Evolutionary conservation across 176 grass and related monocot genomes (phyloP), one percentile per base, ranked within the genome.

Genomic region (Metroxylon sagu): DNA sequence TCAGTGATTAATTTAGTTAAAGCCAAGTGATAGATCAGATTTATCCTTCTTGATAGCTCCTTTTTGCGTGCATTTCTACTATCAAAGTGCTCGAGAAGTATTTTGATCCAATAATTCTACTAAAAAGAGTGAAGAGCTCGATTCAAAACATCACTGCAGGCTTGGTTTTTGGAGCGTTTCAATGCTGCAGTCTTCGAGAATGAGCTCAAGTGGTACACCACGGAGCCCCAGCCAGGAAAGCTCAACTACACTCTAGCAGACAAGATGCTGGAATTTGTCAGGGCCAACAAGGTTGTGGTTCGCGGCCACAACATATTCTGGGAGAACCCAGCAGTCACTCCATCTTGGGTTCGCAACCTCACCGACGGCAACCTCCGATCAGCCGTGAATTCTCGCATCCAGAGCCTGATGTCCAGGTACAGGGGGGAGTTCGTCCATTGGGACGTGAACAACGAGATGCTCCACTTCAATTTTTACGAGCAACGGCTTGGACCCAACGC

Each of bases 371-470:
- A 73, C 66, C 80, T 95, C 19, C 72, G 52, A 4, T 76, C 61
- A 21, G 90, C 90, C 0, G 90, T 95, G 3, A 64, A 74, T 0
- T 35, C 77, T 0, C 90, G 90, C 19, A 84, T 95, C 59, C 61
- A 56, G 62, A 95, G 90, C 77, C 77, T 95, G 15, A 50, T 91
- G 14, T 79, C 74, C 3, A 79, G 84, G 70, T 73, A 63, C 30
- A 21, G 25, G 29, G 92, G 92, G 56, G 83, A 97, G 79, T 97
- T 97, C 73, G 81, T 81, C 43, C 92, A 91, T 75, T 97, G 92
- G 92, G 92, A 97, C 52, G 92, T 97, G 0, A 91, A 84, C 83
- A 97, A 97, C 61, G 92, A 97, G 82, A 97, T 97, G 92, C 80
- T 97, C 1, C 92, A 97, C 85, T 88, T 69, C 83, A 85, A 49